Conservation (phyloP, 2,329 filamentous ascomycete genomes). For the Microcera coccophila region DNA sequence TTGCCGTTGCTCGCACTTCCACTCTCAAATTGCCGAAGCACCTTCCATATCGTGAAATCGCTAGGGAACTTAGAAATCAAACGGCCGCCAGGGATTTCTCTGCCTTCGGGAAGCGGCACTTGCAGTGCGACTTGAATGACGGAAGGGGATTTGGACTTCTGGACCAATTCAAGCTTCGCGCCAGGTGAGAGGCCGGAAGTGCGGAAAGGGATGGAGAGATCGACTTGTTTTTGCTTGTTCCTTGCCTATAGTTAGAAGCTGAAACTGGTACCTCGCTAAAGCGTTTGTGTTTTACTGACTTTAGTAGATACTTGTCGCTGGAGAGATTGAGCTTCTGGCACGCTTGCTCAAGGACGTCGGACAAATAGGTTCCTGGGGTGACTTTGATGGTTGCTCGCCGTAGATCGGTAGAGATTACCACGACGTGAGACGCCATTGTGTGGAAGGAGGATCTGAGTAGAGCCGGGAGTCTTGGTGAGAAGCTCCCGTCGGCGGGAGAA, state of each 20-base stretch:
- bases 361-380: constrained; percentile 72
- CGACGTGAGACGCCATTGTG: constrained; percentile 79
- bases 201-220: constrained; percentile 79
- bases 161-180: constrained; percentile 88
- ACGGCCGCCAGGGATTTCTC: constrained; percentile 59
- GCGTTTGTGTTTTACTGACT: too few relatives aligned
- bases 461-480: too few relatives aligned
- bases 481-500: too few relatives aligned
- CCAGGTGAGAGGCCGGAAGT: constrained; percentile 78
- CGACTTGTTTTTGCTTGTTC: constrained; percentile 78
- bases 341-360: constrained; percentile 82
- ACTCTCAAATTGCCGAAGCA: constrained; percentile 86
- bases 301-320: constrained; percentile 72
- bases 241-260: constrained; percentile 27
- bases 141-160: constrained; percentile 78
- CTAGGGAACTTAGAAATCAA: constrained; percentile 83
- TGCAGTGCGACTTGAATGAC: constrained; percentile 87
- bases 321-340: constrained; percentile 75
- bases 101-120: constrained; percentile 67
- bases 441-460: too few relatives aligned
- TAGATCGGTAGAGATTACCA: constrained; percentile 77
- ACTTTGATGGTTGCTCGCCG: constrained; percentile 80
- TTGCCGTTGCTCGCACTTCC: constrained; percentile 58
- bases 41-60: constrained; percentile 82
- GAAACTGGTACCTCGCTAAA: too few relatives aligned